Conservation (phyloP, 2,329 filamentous ascomycete genomes). For the Scortechinia acanthostroma region DNA sequence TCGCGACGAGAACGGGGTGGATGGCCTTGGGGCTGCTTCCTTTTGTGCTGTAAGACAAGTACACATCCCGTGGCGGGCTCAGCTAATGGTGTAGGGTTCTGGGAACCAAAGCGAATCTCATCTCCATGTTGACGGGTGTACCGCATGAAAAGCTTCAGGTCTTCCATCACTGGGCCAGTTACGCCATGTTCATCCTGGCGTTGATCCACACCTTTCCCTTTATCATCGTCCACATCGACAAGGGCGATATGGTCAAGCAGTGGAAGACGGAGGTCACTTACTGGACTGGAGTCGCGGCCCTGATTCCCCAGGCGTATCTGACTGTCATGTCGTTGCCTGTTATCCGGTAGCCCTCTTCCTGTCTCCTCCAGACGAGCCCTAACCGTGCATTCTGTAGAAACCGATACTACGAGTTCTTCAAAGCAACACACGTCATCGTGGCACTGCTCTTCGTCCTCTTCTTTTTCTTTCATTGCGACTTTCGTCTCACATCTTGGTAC, state of each 20-base stretch:
- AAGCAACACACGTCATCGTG: constrained; percentile 41
- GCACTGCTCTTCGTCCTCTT: constrained; percentile 46
- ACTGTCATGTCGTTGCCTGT: constrained; percentile 42
- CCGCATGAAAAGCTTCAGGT: constrained; percentile 48
- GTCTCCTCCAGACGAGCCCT: neutral
- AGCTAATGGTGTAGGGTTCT: constrained; percentile 22
- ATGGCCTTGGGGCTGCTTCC: constrained; percentile 41
- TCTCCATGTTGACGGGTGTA: constrained; percentile 42
- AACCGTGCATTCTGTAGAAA: constrained; percentile 22
- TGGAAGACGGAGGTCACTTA: constrained; percentile 37
- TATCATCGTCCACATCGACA: constrained; percentile 38
- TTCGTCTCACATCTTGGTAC: constrained; percentile 41
- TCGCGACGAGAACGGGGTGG: constrained; percentile 42
- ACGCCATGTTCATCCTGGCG: constrained; percentile 46
- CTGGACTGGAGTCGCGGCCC: constrained; percentile 44
- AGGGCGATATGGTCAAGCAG: constrained; percentile 34
- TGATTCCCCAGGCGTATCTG: constrained; percentile 43
- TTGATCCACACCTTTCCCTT: constrained; percentile 54
- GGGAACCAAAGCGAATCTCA: constrained; percentile 44
- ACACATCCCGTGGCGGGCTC: neutral
- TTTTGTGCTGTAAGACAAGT: constrained; percentile 32
- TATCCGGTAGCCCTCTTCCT: constrained; percentile 29
- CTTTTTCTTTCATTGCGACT: constrained; percentile 54
- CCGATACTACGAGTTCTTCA: constrained; percentile 54
- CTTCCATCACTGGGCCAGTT: constrained; percentile 45